A percentile compares a stretch with the other conserved stretches of the same genome.
Conservation (phyloP, 306 rosid species). For the Begonia peltatifolia region DNA sequence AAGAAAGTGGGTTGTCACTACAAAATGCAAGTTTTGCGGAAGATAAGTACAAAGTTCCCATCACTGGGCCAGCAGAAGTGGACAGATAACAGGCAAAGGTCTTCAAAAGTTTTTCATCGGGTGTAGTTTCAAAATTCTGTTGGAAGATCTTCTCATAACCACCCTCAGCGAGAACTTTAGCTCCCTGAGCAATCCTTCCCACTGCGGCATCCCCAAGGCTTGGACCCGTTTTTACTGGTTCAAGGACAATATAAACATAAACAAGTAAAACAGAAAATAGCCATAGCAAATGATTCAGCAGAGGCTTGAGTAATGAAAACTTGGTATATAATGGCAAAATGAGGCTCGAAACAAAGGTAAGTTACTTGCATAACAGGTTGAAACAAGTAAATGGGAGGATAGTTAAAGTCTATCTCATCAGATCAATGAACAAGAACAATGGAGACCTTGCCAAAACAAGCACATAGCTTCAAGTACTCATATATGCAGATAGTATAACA, state of each 20-base stretch:
- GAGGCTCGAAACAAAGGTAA: no score
- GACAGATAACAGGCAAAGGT: slow-evolving; percentile 85
- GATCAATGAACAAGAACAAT: no score
- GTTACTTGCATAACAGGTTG: no score
- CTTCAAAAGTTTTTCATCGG: slow-evolving; percentile 72
- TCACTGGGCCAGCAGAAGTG: slow-evolving; percentile 97
- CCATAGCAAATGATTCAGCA: not conserved
- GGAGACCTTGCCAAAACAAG: no score
- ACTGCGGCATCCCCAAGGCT: slow-evolving; percentile 96
- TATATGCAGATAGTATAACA: no score
- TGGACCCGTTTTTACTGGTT: slow-evolving; percentile 83
- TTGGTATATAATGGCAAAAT: no score
- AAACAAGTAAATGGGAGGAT: no score
- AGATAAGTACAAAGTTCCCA: slow-evolving; percentile 81
- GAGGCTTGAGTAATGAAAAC: no score
- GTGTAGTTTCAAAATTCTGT: slow-evolving; percentile 64
- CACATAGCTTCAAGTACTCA: no score
- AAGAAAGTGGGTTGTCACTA: slow-evolving; percentile 85
- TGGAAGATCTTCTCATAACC: slow-evolving; percentile 91
- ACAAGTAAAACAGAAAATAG: not conserved
- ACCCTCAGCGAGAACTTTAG: slow-evolving; percentile 96
- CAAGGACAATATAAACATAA: no score
- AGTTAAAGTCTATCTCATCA: no score
- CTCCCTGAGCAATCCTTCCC: slow-evolving; percentile 88
- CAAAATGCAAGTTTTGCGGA: slow-evolving; percentile 84